A percentile compares a stretch with the other conserved stretches of the same genome.
These are phyloP conservation scores for Aspergillus tamarii DNA, from an alignment of 2,329 filamentous ascomycete genomes.

Conservation along the genomic window DNA sequence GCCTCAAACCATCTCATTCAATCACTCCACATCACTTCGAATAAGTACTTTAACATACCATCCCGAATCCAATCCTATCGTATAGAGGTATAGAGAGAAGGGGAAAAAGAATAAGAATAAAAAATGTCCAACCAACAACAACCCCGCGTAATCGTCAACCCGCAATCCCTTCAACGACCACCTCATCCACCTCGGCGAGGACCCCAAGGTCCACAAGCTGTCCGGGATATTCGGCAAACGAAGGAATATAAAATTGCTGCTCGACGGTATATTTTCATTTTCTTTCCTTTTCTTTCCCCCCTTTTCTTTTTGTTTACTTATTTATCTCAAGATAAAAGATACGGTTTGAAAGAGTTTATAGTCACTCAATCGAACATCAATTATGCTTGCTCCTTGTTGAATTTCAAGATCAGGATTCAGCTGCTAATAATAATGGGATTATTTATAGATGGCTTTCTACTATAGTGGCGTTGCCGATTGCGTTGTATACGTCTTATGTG, in stretches of 20 bases:
- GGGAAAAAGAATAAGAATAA: neutral
- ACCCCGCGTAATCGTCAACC: slow-evolving; percentile 22
- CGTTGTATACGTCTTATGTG: slow-evolving; percentile 37
- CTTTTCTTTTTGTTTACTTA: neutral
- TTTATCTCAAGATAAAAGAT: neutral
- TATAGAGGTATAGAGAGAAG: neutral
- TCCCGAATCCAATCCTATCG: neutral
- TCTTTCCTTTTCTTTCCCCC: neutral
- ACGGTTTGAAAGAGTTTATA: neutral
- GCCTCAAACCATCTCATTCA: neutral
- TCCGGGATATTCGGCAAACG: slow-evolving; percentile 43
- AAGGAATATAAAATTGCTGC: slow-evolving; percentile 45
- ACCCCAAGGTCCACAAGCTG: slow-evolving; percentile 6
- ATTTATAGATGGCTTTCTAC: slow-evolving; percentile 34
- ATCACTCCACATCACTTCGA: neutral
- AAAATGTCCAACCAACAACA: slow-evolving; percentile 15
- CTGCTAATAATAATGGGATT: neutral
- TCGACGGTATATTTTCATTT: slow-evolving; percentile 34
- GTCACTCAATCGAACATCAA: too few relatives aligned
- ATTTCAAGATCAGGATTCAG: neutral
- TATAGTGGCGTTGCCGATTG: slow-evolving; percentile 38
- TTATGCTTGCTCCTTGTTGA: too few relatives aligned
- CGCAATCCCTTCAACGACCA: slow-evolving; percentile 13
- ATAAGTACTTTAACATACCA: neutral
- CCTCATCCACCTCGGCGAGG: slow-evolving; percentile 1